Conservation (phyloP, 768 basidiomycete genomes). For the Tulasnella sp. region DNA sequence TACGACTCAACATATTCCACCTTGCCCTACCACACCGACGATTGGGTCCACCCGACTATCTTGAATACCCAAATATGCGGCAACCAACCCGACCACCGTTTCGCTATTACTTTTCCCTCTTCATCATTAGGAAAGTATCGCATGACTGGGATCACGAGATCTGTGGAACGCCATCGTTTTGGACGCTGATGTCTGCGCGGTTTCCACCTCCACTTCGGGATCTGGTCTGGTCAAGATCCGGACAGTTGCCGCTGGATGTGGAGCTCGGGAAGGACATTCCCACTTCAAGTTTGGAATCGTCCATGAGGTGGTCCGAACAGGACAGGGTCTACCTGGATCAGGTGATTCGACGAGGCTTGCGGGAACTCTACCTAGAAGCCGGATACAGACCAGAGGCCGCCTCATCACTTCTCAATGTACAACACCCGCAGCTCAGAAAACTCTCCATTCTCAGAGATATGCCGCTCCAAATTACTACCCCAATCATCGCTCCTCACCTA, state of each 20-base stretch:
- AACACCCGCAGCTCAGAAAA: neutral
- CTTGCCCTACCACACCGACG: neutral
- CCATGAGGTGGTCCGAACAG: neutral
- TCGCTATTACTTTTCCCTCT: neutral
- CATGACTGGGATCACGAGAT: neutral
- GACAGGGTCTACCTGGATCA: neutral
- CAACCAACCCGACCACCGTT: too few species aligned
- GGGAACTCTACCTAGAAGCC: neutral
- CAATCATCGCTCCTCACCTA: neutral
- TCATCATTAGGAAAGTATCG: neutral
- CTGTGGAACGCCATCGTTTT: neutral
- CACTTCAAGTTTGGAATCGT: neutral
- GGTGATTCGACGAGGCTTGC: neutral
- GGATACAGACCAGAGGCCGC: neutral
- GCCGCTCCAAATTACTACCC: neutral
- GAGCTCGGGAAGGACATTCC: neutral
- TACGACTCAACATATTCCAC: neutral
- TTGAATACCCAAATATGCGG: too few species aligned
- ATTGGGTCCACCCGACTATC: neutral
- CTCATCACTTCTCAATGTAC: neutral
- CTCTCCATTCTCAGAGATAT: neutral
- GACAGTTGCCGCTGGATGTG: neutral
- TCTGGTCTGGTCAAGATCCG: neutral
- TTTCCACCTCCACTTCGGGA: neutral
- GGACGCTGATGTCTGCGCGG: neutral